Evolutionary conservation across 495 filamentous ascomycete genomes (phyloP).

Genomic region (Trichoderma gamsii): DNA sequence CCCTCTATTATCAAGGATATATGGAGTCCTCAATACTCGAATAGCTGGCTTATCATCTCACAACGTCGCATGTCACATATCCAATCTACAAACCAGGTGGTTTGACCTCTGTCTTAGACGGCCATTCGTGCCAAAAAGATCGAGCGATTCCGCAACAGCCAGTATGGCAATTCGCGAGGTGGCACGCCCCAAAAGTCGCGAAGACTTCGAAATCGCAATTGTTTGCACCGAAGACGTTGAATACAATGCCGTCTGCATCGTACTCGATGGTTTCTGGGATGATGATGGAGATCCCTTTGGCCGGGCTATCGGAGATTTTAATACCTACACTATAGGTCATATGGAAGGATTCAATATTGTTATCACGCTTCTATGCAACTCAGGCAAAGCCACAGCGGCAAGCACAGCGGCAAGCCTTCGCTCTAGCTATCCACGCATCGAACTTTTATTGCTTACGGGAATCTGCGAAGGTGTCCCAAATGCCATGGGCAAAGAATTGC

Average conservation of each 20-base stretch:
- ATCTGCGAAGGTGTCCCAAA: slow-evolving; percentile 31
- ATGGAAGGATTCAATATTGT: slow-evolving; percentile 36
- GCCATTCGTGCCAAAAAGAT: no score
- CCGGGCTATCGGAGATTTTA: slow-evolving; percentile 23
- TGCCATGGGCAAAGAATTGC: slow-evolving; percentile 20
- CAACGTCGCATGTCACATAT: no score
- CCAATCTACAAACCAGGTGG: no score
- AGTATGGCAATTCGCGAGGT: no score
- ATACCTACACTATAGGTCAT: slow-evolving; percentile 34
- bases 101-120: no score
- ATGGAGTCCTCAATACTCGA: no score
- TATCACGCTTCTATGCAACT: slow-evolving; percentile 27
- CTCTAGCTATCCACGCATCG: slow-evolving; percentile 27
- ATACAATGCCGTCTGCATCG: slow-evolving; percentile 26
- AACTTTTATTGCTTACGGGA: slow-evolving; percentile 28
- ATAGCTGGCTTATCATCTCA: no score
- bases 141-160: no score
- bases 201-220: not conserved
- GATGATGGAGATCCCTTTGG: slow-evolving; percentile 24
- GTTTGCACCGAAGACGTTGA: slow-evolving; percentile 28
- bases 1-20: no score
- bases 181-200: no score
- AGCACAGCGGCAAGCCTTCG: slow-evolving; percentile 25
- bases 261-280: slow-evolving; percentile 30
- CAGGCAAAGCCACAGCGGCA: slow-evolving; percentile 33